Evolutionary conservation across 331 rosid species (phyloP), one percentile per base, ranked within the genome.

Genomic region (Prunus yedoensis): DNA sequence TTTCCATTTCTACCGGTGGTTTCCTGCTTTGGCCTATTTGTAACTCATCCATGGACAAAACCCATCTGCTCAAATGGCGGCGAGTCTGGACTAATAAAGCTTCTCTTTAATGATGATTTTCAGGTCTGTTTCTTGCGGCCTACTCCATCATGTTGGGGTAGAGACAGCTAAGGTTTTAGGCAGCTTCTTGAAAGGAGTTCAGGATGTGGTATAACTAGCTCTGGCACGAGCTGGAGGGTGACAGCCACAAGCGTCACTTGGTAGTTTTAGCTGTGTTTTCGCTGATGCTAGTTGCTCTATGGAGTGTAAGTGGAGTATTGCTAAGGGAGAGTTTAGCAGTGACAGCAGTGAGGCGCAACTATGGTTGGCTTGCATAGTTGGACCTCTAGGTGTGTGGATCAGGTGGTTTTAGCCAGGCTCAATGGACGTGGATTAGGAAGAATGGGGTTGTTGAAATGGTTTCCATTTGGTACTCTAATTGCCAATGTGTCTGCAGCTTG

Each of bases 141-240:
- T 83, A 57, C 77, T 92, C 95, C 73, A 86, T 92, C 64, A 63
- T 66, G 78, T 92, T 56, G 96, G 99, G 69, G 69, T 90, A 56
- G 91, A 92, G 79, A 94, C 97, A 43, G 93, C 96, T 49, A 85
- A 80, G 96, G 92, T 53, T 91, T 91, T 56, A 84, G 77, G 80
- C 66, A 85, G 83, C 79, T 91, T 74, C 82, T 91, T 25, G 80
- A 62, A 68, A 81, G 67, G 79, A 52, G 28, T 70, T 51, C 79
- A 28, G 78, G 79, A 77, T 73, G 71, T 47, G 72, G 79, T 15
- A 27, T 64, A 25, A 4, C 4, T 14, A 68, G 61, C 56, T 81
- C 82, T 68, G 57, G 74, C 54, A 78, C 60, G 23, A 83, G 81
- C 70, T 88, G 77, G 87, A 89, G 80, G 71, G 70, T 88, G 82